Evolutionary conservation across 1,139 yeast genomes (phyloP), one percentile per base, ranked within the genome.

Genomic region (Nakaseomyces delphensis): DNA sequence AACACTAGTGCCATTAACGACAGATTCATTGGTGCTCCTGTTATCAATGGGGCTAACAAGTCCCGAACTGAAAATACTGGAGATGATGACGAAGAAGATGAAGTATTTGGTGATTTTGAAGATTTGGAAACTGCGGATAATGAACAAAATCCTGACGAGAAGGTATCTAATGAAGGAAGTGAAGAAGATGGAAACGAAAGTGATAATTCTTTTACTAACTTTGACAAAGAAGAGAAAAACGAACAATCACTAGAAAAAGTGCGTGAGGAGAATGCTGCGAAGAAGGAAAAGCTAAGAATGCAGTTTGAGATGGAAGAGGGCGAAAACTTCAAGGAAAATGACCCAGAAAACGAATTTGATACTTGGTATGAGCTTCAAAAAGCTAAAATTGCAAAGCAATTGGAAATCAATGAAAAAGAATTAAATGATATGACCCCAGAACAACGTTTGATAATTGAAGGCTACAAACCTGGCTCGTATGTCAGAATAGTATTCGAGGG

Each of bases 351-450:
- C 38, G 80, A 77, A 50, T 77, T 76, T 49, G 96, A 91, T 54
- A 87, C 96, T 1, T 93, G 98, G 98, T 93, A 91, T 62, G 97
- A 91, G 60, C 77, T 84, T 63, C 96, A 93, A 64, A 93, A 93
- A 66, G 93, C 95, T 48, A 91, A 89, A 59, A 89, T 93, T 78
- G 91, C 96, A 46, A 89, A 91, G 62, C 98, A 93, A 66, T 70
- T 85, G 52, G 97, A 91, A 50, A 87, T 93, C 66, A 93, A 93
- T 65, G 84, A 84, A 62, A 77, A 84, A 4, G 87, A 81, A 60
- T 72, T 76, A 46, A 82, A 77, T 20, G 74, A 76, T 36, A 74
- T 93, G 81, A 94, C 87, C 47, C 71, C 70, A 16, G 83, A 74
- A 16, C 77, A 85, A 18, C 74, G 97, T 56, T 71, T 79, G 46